These are phyloP conservation scores for Gastrolobium villosum DNA, from an alignment of 306 rosid species.

Conservation along the genomic window DNA sequence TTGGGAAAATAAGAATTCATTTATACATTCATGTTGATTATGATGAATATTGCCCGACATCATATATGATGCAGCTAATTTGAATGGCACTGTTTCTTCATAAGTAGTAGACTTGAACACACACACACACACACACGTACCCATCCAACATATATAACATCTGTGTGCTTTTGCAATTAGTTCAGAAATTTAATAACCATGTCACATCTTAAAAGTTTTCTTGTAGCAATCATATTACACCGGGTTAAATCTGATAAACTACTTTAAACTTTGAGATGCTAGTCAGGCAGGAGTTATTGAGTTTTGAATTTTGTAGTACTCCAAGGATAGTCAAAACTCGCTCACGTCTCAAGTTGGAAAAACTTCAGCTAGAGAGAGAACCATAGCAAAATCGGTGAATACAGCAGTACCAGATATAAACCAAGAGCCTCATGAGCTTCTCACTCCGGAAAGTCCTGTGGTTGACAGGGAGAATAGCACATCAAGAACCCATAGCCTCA, in stretches of 20 bases:
- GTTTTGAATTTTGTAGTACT: slow-evolving; percentile 62
- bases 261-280: slow-evolving; percentile 41
- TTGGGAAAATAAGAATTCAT: not conserved
- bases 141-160: not conserved
- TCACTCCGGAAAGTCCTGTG: slow-evolving; percentile 52
- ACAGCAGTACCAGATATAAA: slow-evolving; percentile 62
- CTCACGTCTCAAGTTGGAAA: slow-evolving; percentile 50
- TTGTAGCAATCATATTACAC: slow-evolving; percentile 23
- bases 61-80: slow-evolving; percentile 4
- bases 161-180: not conserved
- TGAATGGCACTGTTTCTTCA: slow-evolving; percentile 27
- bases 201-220: slow-evolving; percentile 35
- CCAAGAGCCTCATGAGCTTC: slow-evolving; percentile 58
- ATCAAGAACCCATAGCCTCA: slow-evolving; percentile 88
- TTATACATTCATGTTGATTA: slow-evolving; percentile 6
- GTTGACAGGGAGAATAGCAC: slow-evolving; percentile 75
- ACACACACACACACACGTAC: not conserved
- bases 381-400: slow-evolving; percentile 42
- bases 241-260: slow-evolving; percentile 21
- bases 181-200: slow-evolving; percentile 27
- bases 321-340: slow-evolving; percentile 56
- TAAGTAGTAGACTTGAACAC: slow-evolving; percentile 17
- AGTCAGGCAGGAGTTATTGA: slow-evolving; percentile 35
- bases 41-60: not conserved
- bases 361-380: slow-evolving; percentile 58